Conservation (phyloP, 2,329 filamentous ascomycete genomes). For the Trichoderma sp. region DNA sequence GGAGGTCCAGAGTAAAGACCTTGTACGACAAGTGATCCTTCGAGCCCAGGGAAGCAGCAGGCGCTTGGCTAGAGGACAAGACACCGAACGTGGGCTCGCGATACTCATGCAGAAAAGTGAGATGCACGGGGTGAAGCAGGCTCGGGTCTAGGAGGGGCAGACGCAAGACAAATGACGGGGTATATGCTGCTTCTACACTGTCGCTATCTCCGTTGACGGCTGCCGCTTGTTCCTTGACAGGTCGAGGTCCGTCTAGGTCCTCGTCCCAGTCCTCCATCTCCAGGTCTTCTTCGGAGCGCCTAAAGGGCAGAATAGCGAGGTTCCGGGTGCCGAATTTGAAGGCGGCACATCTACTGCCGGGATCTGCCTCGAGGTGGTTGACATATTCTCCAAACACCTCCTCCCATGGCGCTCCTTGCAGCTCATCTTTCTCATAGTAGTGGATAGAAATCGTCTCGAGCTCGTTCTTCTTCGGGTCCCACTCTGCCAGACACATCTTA, state of each 20-base stretch:
- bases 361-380: conserved; percentile 84
- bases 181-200: conserved; percentile 66
- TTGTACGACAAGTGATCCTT: conserved; percentile 87
- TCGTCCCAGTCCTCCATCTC: conserved; percentile 90
- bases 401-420: conserved; percentile 79
- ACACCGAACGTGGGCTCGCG: conserved; percentile 97
- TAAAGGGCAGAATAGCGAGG: conserved; percentile 90
- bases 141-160: conserved; percentile 84
- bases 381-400: conserved; percentile 70
- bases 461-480: conserved; percentile 77
- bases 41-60: conserved; percentile 74
- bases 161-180: conserved; percentile 87
- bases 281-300: conserved; percentile 79
- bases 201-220: conserved; percentile 36
- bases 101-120: conserved; percentile 94
- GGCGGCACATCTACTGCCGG: conserved; percentile 87
- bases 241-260: conserved; percentile 68
- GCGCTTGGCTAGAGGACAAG: conserved; percentile 71
- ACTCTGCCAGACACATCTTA: conserved; percentile 89
- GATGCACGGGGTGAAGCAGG: conserved; percentile 83
- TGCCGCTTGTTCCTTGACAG: conserved; percentile 43
- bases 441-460: conserved; percentile 92
- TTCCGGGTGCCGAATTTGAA: conserved; percentile 88
- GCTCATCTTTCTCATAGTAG: conserved; percentile 94
- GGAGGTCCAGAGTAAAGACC: conserved; percentile 91